A percentile compares a stretch with the other conserved stretches of the same genome.
Conservation (phyloP, 75 land plant species). For the Larix kaempferi region DNA sequence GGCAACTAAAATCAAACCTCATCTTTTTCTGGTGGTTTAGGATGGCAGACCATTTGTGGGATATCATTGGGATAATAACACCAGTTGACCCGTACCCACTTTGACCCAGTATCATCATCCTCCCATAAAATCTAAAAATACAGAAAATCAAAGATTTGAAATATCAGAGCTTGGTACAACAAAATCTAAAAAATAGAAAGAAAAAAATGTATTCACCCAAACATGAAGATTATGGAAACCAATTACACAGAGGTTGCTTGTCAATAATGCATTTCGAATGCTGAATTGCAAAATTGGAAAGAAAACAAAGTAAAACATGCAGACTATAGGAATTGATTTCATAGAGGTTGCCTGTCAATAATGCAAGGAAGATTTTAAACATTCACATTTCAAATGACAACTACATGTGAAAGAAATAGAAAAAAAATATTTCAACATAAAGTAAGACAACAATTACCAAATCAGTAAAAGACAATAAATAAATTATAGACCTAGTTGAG, state of each 20-base stretch:
- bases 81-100: slow-evolving; percentile 54
- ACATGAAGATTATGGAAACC: neutral
- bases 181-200: neutral
- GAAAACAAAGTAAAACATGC: no score
- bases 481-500: neutral
- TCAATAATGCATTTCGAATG: no score
- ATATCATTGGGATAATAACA: slow-evolving; percentile 70
- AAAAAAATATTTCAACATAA: neutral
- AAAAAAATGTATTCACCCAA: neutral
- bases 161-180: neutral
- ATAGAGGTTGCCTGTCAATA: no score
- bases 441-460: neutral
- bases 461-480: neutral
- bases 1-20: slow-evolving; percentile 40
- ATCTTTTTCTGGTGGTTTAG: slow-evolving; percentile 45
- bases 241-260: neutral
- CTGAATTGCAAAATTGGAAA: no score
- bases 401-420: neutral
- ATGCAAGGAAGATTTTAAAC: neutral
- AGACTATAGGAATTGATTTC: no score
- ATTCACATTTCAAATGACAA: neutral
- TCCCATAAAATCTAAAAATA: slow-evolving; percentile 69
- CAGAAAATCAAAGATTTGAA: neutral
- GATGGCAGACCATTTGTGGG: slow-evolving; percentile 43
- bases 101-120: slow-evolving; percentile 43